A percentile compares a stretch with the other conserved stretches of the same genome.
phyloP scores from a whole-genome alignment of 2,329 filamentous ascomycete species.

The Chaetothyriales sp. region DNA sequence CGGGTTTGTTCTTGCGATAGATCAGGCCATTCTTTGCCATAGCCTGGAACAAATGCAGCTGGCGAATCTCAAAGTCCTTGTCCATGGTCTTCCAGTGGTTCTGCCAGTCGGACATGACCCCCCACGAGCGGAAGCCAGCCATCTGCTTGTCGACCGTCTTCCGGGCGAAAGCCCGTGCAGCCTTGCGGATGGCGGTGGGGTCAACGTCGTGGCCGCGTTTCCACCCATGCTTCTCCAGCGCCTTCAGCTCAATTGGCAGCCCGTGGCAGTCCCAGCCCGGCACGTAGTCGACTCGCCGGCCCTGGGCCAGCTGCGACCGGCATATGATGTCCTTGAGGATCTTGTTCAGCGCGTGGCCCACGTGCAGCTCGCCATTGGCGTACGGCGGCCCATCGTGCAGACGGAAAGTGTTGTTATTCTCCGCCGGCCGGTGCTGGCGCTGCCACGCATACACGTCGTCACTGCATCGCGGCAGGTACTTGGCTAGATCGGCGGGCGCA shows the following conservation, averaged over 20 bases:
- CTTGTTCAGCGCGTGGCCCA: conserved; percentile 93
- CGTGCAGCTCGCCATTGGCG: conserved; percentile 80
- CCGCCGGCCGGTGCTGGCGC: conserved; percentile 34
- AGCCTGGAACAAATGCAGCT: conserved; percentile 43
- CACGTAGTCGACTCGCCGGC: conserved; percentile 61
- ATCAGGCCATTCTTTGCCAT: conserved; percentile 50
- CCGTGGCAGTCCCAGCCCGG: conserved; percentile 98
- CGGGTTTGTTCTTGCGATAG: conserved; percentile 46
- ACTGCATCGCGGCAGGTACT: conserved; percentile 60
- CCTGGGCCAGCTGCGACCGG: conserved; percentile 63
- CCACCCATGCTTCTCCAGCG: conserved; percentile 45
- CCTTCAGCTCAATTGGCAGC: conserved; percentile 91
- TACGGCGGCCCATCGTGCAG: conserved; percentile 95
- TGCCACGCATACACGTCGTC: conserved; percentile 90
- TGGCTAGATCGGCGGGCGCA: conserved; percentile 30
- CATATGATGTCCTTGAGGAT: conserved; percentile 89
- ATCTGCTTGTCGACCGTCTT: conserved; percentile 44
- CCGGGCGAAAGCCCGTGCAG: conserved; percentile 40
- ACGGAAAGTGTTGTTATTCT: conserved; percentile 47
- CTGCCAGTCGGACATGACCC: conserved; percentile 50
- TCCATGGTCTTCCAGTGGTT: conserved; percentile 50
- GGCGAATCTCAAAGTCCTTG: conserved; percentile 43
- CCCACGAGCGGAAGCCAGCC: conserved; percentile 44
- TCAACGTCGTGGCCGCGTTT: conserved; percentile 26
- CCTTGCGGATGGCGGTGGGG: conserved; percentile 36